phyloP scores from a whole-genome alignment of 2,329 filamentous ascomycete species.

The Aspergillus candidus region DNA sequence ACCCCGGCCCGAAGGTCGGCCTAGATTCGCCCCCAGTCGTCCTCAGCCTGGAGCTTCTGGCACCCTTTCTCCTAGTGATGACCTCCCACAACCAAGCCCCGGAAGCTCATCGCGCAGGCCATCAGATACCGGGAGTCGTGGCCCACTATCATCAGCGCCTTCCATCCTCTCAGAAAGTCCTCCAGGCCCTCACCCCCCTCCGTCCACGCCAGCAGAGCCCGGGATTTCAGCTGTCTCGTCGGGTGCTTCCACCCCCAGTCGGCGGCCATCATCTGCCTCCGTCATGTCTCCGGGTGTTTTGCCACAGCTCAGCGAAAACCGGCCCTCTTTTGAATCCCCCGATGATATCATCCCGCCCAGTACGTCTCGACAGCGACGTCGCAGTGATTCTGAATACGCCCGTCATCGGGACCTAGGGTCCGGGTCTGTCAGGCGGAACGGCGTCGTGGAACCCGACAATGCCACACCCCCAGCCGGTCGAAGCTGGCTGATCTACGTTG shows the following conservation, averaged over 20 bases:
- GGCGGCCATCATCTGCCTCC: conserved; percentile 44
- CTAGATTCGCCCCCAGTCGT: conserved; percentile 49
- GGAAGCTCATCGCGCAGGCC: conserved; percentile 25
- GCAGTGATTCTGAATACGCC: conserved; percentile 55
- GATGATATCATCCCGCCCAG: conserved; percentile 39
- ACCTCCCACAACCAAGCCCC: conserved; percentile 48
- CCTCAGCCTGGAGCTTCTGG: conserved; percentile 50
- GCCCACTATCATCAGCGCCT: conserved; percentile 31
- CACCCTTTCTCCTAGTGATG: conserved; percentile 45
- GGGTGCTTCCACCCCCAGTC: conserved; percentile 45
- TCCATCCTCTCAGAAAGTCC: conserved; percentile 50
- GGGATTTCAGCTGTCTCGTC: conserved; percentile 51
- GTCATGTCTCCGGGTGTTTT: conserved; percentile 34
- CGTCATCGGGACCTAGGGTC: conserved; percentile 53
- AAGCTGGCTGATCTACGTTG: conserved; percentile 67
- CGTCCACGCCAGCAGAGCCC: conserved; percentile 57
- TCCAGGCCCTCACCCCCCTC: conserved; percentile 55
- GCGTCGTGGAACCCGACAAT: conserved; percentile 56
- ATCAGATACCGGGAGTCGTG: conserved; percentile 26
- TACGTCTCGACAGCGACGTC: conserved; percentile 47
- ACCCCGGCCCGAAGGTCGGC: conserved; percentile 49
- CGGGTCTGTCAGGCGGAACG: conserved; percentile 57
- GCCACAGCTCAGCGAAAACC: conserved; percentile 36
- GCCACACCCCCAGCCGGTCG: conserved; percentile 46
- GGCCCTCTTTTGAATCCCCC: conserved; percentile 33